phyloP scores from a whole-genome alignment of 805 yeast species.

The Wickerhamiella kurtzmanii region DNA sequence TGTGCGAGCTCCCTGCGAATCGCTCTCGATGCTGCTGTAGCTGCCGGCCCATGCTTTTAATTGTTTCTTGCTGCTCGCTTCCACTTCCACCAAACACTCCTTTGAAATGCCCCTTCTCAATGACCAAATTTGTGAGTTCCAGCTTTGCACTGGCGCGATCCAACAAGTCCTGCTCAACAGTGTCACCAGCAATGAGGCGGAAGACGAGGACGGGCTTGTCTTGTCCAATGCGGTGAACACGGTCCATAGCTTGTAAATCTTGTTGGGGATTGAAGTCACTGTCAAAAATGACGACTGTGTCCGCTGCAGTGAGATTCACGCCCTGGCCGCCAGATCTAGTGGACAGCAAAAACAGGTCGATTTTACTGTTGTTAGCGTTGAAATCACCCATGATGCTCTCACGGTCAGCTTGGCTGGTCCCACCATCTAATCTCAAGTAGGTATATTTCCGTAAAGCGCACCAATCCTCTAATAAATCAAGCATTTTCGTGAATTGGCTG shows the following conservation, averaged over 20 bases:
- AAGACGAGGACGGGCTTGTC: constrained; percentile 67
- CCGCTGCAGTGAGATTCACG: constrained; percentile 72
- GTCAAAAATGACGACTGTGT: constrained; percentile 79
- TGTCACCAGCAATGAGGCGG: constrained; percentile 60
- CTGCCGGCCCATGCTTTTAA: constrained; percentile 13
- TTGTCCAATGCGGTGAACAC: constrained; percentile 92
- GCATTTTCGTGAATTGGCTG: constrained; percentile 70
- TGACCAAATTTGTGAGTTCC: constrained; percentile 60
- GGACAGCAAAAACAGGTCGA: constrained; percentile 55
- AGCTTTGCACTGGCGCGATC: constrained; percentile 71
- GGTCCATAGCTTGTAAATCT: constrained; percentile 90
- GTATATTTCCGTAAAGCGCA: constrained; percentile 35
- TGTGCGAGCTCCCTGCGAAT: constrained; percentile 18
- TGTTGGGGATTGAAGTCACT: constrained; percentile 98
- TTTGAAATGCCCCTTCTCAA: constrained; percentile 40
- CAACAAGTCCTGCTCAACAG: constrained; percentile 72
- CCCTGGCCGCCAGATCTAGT: constrained; percentile 96
- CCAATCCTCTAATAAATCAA: constrained; percentile 75
- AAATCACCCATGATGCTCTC: constrained; percentile 49
- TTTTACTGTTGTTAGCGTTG: constrained; percentile 23
- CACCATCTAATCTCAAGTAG: constrained; percentile 63
- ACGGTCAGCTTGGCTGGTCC: constrained; percentile 51
- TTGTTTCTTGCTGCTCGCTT: constrained; percentile 12
- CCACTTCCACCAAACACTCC: constrained; percentile 14
- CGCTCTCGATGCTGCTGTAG: constrained; percentile 33